Evolutionary conservation across 1,139 yeast genomes (phyloP), one percentile per base, ranked within the genome.

Genomic region (Keqinozyma sinolaborantium): DNA sequence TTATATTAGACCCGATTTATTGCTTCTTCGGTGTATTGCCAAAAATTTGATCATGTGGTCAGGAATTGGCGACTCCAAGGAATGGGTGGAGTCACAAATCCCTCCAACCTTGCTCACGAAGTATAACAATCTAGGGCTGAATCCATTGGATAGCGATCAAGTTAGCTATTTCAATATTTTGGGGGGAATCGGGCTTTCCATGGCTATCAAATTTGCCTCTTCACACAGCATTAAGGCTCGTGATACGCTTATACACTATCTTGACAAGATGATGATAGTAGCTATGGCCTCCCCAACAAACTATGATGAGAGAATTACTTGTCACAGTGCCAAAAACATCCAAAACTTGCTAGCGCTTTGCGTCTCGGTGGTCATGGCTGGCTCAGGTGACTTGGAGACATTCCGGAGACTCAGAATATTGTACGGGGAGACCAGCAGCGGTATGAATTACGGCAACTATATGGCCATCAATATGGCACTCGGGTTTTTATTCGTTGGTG

Each of bases 401-500:
- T 74, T 92, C 44, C 70, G 92, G 47, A 66, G 96, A 35, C 60
- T 87, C 26, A 70, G 96, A 39, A 72, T 73, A 14, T 56, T 87
- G 23, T 87, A 86, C 51, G 82, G 77, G 14, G 72, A 71, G 16
- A 70, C 77, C 0, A 66, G 60, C 25, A 63, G 61, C 23, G 65
- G 64, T 12, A 59, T 67, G 33, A 67, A 69, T 3, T 87, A 74
- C 53, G 95, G 95, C 0, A 75, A 78, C 39, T 85, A 75, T 50
- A 77, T 86, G 79, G 88, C 94, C 0, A 70, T 81, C 2, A 87
- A 84, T 47, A 73, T 86, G 65, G 86, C 95, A 0, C 58, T 92
- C 29, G 99, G 99, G 1, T 79, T 90, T 44, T 60, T 92, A 34
- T 90, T 92, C 50, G 58, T 92, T 26, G 96, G 97, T 0, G 95